phyloP scores from a whole-genome alignment of 2,329 filamentous ascomycete species.

The Microcyclospora pomicola region DNA sequence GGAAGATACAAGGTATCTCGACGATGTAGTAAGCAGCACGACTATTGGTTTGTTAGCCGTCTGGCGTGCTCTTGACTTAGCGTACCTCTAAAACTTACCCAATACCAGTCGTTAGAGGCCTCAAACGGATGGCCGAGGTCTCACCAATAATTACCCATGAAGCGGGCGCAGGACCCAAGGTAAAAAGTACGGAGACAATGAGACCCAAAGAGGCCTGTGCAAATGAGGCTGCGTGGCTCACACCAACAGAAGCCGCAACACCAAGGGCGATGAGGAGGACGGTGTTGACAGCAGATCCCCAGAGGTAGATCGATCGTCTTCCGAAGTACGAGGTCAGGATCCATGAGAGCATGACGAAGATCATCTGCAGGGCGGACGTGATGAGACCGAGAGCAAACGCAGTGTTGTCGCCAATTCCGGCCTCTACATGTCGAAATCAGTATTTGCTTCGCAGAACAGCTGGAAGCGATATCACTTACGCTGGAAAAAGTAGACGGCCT shows the following conservation, averaged over 20 bases:
- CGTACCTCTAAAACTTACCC: constrained; percentile 13
- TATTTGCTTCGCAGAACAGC: constrained; percentile 1
- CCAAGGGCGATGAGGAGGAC: constrained; percentile 44
- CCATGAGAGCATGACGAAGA: constrained; percentile 55
- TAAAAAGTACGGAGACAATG: constrained; percentile 53
- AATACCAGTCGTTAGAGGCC: constrained; percentile 51
- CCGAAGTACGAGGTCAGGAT: constrained; percentile 50
- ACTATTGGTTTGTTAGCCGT: constrained; percentile 14
- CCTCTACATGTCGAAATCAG: constrained; percentile 33
- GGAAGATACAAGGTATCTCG: constrained; percentile 54
- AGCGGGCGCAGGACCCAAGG: constrained; percentile 46
- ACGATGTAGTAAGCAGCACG: constrained; percentile 50
- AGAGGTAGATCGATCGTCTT: constrained; percentile 51
- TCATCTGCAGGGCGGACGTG: constrained; percentile 46
- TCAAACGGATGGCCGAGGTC: constrained; percentile 50
- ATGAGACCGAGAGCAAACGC: constrained; percentile 51
- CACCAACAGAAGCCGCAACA: constrained; percentile 41
- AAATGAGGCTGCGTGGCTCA: constrained; percentile 26
- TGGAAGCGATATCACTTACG: constrained; percentile 26
- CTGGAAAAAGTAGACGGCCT: constrained; percentile 48
- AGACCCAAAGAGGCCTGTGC: constrained; percentile 50
- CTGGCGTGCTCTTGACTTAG: too few relatives aligned
- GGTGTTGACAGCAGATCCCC: constrained; percentile 42
- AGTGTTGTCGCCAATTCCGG: constrained; percentile 40
- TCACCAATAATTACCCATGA: constrained; percentile 56